Evolutionary conservation across 805 yeast species (phyloP).

Genomic region (Saccharomycopsis oosterbeekiorum): DNA sequence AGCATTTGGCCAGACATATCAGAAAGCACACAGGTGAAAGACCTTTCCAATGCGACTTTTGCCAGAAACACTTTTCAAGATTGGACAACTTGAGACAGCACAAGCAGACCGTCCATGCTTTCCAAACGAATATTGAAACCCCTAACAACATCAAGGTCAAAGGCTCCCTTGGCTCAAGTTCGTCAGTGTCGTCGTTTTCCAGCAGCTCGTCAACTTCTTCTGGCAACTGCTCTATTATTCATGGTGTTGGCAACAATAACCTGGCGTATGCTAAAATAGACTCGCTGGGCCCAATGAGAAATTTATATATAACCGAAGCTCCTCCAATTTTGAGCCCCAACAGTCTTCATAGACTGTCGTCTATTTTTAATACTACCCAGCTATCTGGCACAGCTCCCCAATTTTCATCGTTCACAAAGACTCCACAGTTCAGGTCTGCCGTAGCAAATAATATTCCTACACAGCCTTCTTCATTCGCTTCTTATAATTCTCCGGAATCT

Average conservation of each 20-base stretch:
- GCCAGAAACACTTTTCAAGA: constrained; percentile 69
- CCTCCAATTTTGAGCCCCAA: neutral
- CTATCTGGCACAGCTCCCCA: constrained; percentile 8
- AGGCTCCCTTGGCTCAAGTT: neutral
- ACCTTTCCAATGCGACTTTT: constrained; percentile 81
- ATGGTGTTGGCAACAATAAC: neutral
- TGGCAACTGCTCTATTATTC: neutral
- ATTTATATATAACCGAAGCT: neutral
- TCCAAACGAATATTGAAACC: constrained; percentile 9
- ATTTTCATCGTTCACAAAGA: constrained; percentile 11
- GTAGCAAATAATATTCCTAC: neutral
- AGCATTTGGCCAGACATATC: constrained; percentile 86
- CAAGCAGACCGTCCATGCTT: constrained; percentile 71
- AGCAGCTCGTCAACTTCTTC: neutral
- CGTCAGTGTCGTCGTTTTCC: neutral
- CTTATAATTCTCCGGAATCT: neutral
- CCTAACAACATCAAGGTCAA: neutral
- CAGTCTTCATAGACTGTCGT: neutral
- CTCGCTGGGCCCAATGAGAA: constrained; percentile 1
- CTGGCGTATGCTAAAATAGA: neutral
- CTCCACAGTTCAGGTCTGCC: constrained; percentile 11
- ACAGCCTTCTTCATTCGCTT: neutral
- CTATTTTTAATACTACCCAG: neutral
- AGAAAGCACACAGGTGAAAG: constrained; percentile 92
- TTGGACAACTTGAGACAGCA: constrained; percentile 87